phyloP scores from a whole-genome alignment of 2,329 filamentous ascomycete genomes.

The Cadophora sp. region DNA sequence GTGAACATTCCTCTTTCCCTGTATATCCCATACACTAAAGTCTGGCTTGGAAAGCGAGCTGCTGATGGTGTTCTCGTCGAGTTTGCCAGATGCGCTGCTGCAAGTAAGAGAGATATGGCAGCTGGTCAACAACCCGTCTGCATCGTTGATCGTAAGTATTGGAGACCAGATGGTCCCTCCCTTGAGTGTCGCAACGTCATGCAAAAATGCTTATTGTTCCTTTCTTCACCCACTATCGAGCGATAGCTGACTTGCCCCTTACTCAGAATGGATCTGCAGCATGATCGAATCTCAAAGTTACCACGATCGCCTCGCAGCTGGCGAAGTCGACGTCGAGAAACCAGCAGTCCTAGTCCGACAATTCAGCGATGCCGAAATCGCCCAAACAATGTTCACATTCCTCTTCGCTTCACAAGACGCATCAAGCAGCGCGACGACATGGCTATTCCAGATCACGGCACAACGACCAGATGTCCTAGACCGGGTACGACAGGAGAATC shows the following conservation, averaged over 20 bases:
- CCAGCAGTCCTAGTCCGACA: constrained; percentile 56
- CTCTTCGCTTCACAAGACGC: constrained; percentile 61
- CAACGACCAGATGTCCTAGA: constrained; percentile 57
- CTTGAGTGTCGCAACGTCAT: too few relatives aligned
- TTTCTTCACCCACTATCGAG: too few relatives aligned
- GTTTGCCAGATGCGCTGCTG: constrained; percentile 74
- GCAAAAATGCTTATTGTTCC: too few relatives aligned
- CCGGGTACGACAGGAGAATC: constrained; percentile 55
- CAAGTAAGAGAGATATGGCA: constrained; percentile 75
- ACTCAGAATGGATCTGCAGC: constrained; percentile 65
- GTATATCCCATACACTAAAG: constrained; percentile 77
- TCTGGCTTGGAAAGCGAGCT: constrained; percentile 78
- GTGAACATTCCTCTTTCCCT: constrained; percentile 76
- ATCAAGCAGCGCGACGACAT: constrained; percentile 59
- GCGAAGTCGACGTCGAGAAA: constrained; percentile 52
- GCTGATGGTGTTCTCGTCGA: constrained; percentile 74
- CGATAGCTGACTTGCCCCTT: background rate
- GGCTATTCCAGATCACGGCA: constrained; percentile 59
- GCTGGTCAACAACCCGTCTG: constrained; percentile 71
- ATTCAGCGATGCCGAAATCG: constrained; percentile 57
- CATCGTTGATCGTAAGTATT: constrained; percentile 70
- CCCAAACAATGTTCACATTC: constrained; percentile 59
- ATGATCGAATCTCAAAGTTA: constrained; percentile 78
- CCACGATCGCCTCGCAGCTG: constrained; percentile 67
- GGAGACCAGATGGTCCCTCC: background rate